A percentile compares a stretch with the other conserved stretches of the same genome.
phyloP scores from a whole-genome alignment of 306 rosid species.

The Phaseolus lunatus region DNA sequence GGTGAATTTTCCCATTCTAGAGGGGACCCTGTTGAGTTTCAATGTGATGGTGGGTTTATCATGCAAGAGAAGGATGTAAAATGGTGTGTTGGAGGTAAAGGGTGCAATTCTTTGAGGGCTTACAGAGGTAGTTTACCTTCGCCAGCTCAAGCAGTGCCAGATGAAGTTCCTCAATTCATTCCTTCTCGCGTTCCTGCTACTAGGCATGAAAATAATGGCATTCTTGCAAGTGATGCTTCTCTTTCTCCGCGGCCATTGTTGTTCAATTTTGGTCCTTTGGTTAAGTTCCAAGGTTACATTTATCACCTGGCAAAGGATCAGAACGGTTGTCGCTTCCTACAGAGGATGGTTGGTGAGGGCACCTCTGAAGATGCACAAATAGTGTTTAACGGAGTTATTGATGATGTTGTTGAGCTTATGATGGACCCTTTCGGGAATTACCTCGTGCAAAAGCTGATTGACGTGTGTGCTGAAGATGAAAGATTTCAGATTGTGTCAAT shows the following conservation, averaged over 20 bases:
- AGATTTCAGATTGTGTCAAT: constrained; percentile 5
- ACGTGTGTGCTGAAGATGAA: not conserved
- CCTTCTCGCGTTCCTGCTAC: not conserved
- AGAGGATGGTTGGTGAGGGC: constrained; percentile 5
- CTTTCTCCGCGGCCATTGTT: not conserved
- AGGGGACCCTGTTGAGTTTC: not conserved
- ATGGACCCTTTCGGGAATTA: constrained; percentile 19
- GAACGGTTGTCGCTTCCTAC: constrained; percentile 3
- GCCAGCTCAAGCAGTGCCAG: not conserved
- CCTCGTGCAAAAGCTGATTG: constrained; percentile 10
- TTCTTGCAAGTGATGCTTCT: constrained; percentile 34
- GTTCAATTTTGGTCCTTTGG: not conserved
- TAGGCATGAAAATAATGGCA: constrained; percentile 35
- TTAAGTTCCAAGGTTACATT: constrained; percentile 9
- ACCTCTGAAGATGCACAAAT: not conserved
- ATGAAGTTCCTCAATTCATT: constrained; percentile 37
- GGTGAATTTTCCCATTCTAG: constrained; percentile 32
- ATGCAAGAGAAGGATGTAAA: not conserved
- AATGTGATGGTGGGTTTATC: not conserved
- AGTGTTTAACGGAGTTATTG: constrained; percentile 16
- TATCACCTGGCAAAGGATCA: constrained; percentile 5
- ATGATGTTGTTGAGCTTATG: constrained; percentile 19
- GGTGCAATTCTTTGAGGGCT: constrained; percentile 38
- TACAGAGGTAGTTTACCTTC: not conserved
- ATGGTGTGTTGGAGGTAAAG: not conserved